Percentiles rank a stretch among this genome's conserved stretches.
These are phyloP conservation scores for Geopyxis carbonaria DNA, from an alignment of 495 filamentous ascomycete species.

Conservation along the genomic window DNA sequence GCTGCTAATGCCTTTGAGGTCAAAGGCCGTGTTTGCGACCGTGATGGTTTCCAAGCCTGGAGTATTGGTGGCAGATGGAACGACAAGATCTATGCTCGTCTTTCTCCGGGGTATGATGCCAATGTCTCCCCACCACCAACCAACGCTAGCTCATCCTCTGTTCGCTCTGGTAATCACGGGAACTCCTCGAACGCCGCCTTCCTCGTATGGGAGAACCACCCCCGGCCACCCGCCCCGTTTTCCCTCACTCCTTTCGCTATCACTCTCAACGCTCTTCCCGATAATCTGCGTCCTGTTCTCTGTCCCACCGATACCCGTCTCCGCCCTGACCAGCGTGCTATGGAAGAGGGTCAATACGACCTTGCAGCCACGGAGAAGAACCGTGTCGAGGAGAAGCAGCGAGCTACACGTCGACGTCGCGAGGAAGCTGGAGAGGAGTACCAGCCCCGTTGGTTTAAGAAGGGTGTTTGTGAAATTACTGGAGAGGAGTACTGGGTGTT, in stretches of 20 bases:
- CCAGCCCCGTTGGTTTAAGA: slow-evolving; percentile 68
- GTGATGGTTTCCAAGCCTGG: slow-evolving; percentile 58
- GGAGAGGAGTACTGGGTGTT: slow-evolving; percentile 85
- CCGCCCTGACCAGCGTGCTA: slow-evolving; percentile 89
- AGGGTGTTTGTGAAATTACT: slow-evolving; percentile 52
- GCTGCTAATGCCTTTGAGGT: slow-evolving; percentile 77
- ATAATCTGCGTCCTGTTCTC: slow-evolving; percentile 50
- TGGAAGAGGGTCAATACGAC: slow-evolving; percentile 95
- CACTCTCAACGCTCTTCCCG: slow-evolving; percentile 76
- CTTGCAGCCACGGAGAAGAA: slow-evolving; percentile 88
- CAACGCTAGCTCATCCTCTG: slow-evolving; percentile 28
- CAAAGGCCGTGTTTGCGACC: slow-evolving; percentile 62
- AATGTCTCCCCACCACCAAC: slow-evolving; percentile 38
- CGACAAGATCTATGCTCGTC: slow-evolving; percentile 85
- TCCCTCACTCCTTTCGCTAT: slow-evolving; percentile 93
- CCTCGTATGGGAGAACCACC: slow-evolving; percentile 79
- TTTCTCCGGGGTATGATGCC: slow-evolving; percentile 74
- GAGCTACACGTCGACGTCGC: slow-evolving; percentile 52
- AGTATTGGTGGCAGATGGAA: slow-evolving; percentile 92
- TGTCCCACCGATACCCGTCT: slow-evolving; percentile 85
- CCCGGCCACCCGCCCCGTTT: slow-evolving; percentile 71
- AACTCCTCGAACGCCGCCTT: slow-evolving; percentile 52
- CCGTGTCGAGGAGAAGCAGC: slow-evolving; percentile 83
- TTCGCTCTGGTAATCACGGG: slow-evolving; percentile 30
- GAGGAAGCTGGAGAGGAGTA: slow-evolving; percentile 69